Evolutionary conservation across 805 yeast species (phyloP), one percentile per base, ranked within the genome.

Genomic region (Hanseniaspora occidentalis): DNA sequence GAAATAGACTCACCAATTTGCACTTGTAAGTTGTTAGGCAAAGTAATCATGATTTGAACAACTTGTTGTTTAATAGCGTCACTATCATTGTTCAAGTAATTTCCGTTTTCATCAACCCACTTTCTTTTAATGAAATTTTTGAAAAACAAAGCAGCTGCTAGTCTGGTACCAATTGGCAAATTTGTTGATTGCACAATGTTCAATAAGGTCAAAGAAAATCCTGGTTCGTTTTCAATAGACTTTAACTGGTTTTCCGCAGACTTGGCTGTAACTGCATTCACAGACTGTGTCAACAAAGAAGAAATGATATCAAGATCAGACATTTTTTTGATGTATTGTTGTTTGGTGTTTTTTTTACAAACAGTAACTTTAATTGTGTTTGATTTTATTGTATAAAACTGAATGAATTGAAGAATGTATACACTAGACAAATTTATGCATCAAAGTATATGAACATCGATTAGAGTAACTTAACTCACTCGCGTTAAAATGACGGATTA

Each of bases 1-100:
- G 95, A 77, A 42, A 94, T 78, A 1, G 95, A 79, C 61, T 94
- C 99, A 40, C 96, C 97, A 38, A 92, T 73, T 64, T 94, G 99
- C n/a, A 78, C 68, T 55, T 89, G 96, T 42, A 92, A 65, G 48
- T 78, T 73, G 38, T 73, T 73, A 5, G 96, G 95, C 38, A 86
- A 65, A 27, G 73, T 59, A 45, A 88, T 79, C 97, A 92, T 86
- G 45, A 88, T 65, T n/a, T 78, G 76, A 38, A 92, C 71, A 47
- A 92, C 83, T 54, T 85, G 92, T 8, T 60, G 42, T 56, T 88
- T 88, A 47, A 92, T 73, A 35, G 78, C 63, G 5, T 60, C 66
- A 1, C 82, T 82, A 53, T 88, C 95, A 4, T 63, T 61, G 22
- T 88, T 64, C 43, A 77, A 53, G 55, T 92, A 79, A 38, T 71